Base-by-base conservation (phyloP, 2,329 filamentous ascomycete genomes). In the Decorospora gaudefroyi region DNA sequence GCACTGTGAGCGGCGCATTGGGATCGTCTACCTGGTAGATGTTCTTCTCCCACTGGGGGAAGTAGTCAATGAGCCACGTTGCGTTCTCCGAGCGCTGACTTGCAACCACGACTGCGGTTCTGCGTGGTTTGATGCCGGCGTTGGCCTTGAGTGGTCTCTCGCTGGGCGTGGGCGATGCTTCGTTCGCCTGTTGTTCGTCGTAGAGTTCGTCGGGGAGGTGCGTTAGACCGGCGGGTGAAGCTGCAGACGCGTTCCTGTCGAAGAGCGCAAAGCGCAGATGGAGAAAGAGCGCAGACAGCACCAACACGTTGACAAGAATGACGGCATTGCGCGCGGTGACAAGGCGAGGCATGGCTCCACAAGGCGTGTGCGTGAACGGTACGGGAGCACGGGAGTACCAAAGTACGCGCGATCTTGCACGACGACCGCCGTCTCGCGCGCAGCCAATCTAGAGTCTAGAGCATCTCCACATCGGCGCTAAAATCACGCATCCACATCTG, bases 11-110 rank as follows among this genome's bases (percentile, higher is more conserved):
- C 17, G 52, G 41, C 4, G 72, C 71, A 27, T 51, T 39, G 1
- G 53, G 49, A 44, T 73, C 67, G 43, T 77, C 72, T 1, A 75
- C 74, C 4, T 65, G 61, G 55, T 77, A 77, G 12, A 76, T 68
- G 23, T 65, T 57, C 51, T 70, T 68, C 41, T 68, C 59, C 68
- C 70, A 74, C 6, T 66, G 38, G 0, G 70, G 60, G 23, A 74
- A 73, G 30, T 66, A 62, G 25, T 61, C 51, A 4, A 59, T 47
- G 13, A 74, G 62, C 72, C 73, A 75, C n/a, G 62, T 66, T n/a
- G 68, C 64, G 30, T 74, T 61, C 27, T 73, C 69, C 2, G 50
- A 53, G n/a, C 50, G 56, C 51, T 67, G 66, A 49, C 65, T 72
- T 1, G 71, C 71, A 5, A 74, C 67, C 0, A 73, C 69, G 0